phyloP scores from a whole-genome alignment of 208 protist genomes.

The Trypanosomatidae sp. region DNA sequence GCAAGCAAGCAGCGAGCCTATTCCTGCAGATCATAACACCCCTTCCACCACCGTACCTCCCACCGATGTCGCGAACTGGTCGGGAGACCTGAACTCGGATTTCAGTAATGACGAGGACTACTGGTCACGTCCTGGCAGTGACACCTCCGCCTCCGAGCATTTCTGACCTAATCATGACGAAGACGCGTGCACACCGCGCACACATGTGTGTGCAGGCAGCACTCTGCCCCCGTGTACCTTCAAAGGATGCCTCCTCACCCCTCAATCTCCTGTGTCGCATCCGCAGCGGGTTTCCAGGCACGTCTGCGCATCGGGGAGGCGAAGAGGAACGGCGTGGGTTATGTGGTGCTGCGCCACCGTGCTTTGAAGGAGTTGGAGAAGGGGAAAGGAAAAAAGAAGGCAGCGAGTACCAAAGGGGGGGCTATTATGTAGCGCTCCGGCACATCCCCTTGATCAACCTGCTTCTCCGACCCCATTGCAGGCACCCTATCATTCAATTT shows the following conservation, averaged over 20 bases:
- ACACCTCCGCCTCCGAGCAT: neutral
- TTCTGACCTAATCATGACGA: neutral
- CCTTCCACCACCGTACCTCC: conserved; percentile 4
- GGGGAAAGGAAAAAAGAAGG: neutral
- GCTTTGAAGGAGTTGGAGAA: too few species aligned
- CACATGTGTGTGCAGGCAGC: neutral
- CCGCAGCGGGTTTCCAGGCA: neutral
- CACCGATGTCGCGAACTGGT: conserved; percentile 7
- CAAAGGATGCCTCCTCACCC: neutral
- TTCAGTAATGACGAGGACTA: conserved; percentile 10
- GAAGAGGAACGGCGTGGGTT: too few species aligned
- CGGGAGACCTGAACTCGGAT: conserved; percentile 15
- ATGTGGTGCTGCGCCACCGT: neutral
- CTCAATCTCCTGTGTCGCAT: neutral
- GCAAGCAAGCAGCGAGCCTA: neutral
- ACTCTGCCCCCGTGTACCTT: neutral
- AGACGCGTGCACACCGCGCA: neutral
- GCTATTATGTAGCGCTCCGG: neutral
- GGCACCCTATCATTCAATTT: neutral
- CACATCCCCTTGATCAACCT: neutral
- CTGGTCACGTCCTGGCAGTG: conserved; percentile 12
- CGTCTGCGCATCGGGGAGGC: neutral
- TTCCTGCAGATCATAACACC: neutral
- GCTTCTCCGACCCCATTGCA: neutral
- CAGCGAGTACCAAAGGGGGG: neutral